Evolutionary conservation across 2,329 filamentous ascomycete genomes (phyloP), one percentile per base, ranked within the genome.

Genomic region (Sporothrix pseudoabietina): DNA sequence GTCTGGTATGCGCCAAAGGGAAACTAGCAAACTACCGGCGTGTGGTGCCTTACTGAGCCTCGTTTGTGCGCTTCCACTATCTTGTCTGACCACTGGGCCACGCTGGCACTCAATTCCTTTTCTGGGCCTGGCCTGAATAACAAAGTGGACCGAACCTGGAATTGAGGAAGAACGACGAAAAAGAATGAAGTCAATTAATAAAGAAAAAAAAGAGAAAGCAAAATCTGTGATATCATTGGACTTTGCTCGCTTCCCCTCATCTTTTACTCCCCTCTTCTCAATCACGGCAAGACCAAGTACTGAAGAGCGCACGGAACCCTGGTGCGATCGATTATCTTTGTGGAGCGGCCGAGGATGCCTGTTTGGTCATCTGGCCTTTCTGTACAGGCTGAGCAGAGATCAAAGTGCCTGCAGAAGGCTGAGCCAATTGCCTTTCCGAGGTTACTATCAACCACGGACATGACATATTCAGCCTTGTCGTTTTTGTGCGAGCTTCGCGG

Each of bases 11-110:
- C 47, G 47, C 47, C 47, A 22, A 69, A 10, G 14, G 19, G 1
- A 49, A 14, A 69, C 66, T 69, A 69, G 47, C 32, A 39, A 49
- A 22, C 30, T 54, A 52, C 44, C 47, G 66, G 66, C 66, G 44
- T 26, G 30, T 69, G 66, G 47, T 52, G 66, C 66, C 66, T 69
- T 69, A 69, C 66, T 69, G 66, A 69, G 47, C 66, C 66, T 55
- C 66, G 30, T 35, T 22, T 32, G 30, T 41, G n/a, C 39, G 39
- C 39, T 39, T 66, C 61, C n/a, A 66, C 39, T 66, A 47, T 19
- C 61, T 66, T 47, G 61, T 66, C 39, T 47, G 61, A 63, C 39
- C 39, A 65, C 39, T 65, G 19, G 16, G 16, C 49, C 19, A 54
- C 52, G 26, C n/a, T 5, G 59, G 39, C 61, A 30, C 61, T 47